These are phyloP conservation scores for Esteya vermicola DNA, from an alignment of 2,329 filamentous ascomycete species.

Conservation along the genomic window DNA sequence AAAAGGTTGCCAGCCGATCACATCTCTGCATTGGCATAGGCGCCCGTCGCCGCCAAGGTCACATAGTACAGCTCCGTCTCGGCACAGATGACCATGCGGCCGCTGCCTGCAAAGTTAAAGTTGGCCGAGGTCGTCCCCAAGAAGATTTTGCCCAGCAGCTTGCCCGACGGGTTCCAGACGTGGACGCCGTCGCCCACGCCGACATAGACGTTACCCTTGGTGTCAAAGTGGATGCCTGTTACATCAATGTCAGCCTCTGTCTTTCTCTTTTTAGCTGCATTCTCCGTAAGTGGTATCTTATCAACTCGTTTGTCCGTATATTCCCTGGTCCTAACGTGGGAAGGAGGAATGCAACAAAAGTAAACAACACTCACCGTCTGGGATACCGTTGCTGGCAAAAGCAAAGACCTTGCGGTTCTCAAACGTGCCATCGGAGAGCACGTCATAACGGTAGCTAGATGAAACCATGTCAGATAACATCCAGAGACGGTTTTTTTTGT, in stretches of 20 bases:
- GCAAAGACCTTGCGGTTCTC: constrained; percentile 40
- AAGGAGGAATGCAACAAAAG: too few species aligned
- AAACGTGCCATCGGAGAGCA: constrained; percentile 29
- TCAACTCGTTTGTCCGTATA: too few species aligned
- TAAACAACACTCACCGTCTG: constrained; percentile 34
- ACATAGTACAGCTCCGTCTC: constrained; percentile 26
- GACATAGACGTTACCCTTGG: constrained; percentile 39
- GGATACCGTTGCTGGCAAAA: constrained; percentile 35
- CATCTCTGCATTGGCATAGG: too few species aligned
- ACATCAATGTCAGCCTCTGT: too few species aligned
- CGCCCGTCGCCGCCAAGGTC: constrained; percentile 16
- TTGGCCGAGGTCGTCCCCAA: constrained; percentile 29
- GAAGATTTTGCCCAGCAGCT: constrained; percentile 42
- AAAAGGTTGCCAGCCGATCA: constrained; percentile 6
- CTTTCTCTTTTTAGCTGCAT: background rate
- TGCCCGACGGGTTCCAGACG: constrained; percentile 32
- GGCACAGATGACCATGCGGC: constrained; percentile 25
- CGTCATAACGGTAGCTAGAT: constrained; percentile 34
- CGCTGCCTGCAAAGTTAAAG: constrained; percentile 31
- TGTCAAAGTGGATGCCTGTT: constrained; percentile 40
- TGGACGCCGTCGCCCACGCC: constrained; percentile 36
- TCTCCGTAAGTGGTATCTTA: too few species aligned
- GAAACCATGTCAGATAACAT: background rate
- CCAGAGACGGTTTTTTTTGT: background rate
- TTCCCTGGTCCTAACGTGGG: too few species aligned